Conservation (phyloP, 192 early-diverging fungal species). For the Coemansia aciculifera region DNA sequence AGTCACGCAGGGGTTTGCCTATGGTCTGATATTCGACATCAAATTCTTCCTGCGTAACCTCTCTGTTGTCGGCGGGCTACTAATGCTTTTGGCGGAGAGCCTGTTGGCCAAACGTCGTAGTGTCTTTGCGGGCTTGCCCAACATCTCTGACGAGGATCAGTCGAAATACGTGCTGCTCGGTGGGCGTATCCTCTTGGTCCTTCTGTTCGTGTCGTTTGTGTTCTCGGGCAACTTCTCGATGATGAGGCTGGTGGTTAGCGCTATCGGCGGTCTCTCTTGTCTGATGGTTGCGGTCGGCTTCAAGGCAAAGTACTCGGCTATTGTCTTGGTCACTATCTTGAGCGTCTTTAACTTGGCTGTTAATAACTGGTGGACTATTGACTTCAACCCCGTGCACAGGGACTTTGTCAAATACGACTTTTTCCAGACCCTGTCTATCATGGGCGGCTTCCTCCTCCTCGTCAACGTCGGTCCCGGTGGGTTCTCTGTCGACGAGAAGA, state of each 20-base stretch:
- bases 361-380: conserved; percentile 96
- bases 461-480: conserved; percentile 91
- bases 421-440: conserved; percentile 94
- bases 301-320: conserved; percentile 96
- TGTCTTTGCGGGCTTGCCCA: conserved; percentile 88
- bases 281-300: conserved; percentile 96
- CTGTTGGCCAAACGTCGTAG: conserved; percentile 64
- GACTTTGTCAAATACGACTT: conserved; percentile 98
- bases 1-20: conserved; percentile 86
- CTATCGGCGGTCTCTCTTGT: conserved; percentile 80
- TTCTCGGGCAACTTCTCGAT: conserved; percentile 82
- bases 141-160: conserved; percentile 79
- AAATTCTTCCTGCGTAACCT: conserved; percentile 90
- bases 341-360: conserved; percentile 88
- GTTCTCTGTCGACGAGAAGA: conserved; percentile 95
- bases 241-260: conserved; percentile 66
- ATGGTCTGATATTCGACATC: conserved; percentile 90
- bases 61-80: conserved; percentile 89
- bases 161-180: conserved; percentile 90
- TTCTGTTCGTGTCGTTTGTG: conserved; percentile 87
- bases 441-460: conserved; percentile 93
- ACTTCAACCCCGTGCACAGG: conserved; percentile 74
- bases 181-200: conserved; percentile 88
- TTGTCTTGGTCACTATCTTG: conserved; percentile 87
- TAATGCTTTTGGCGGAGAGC: conserved; percentile 91